phyloP scores from a whole-genome alignment of 768 basidiomycete species.

The Xerocomellus intermedius region DNA sequence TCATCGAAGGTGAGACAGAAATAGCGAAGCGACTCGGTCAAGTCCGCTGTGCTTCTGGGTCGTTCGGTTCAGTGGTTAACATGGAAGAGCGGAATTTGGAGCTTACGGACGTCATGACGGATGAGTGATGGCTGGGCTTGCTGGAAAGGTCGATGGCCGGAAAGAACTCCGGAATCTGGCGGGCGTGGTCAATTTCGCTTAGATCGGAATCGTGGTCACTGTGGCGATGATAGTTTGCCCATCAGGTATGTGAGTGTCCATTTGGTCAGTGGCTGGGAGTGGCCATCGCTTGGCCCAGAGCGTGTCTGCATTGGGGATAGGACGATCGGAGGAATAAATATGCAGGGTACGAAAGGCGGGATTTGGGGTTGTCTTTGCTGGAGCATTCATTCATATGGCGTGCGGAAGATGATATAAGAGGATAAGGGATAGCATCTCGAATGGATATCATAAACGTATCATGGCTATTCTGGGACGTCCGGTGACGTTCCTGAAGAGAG shows the following conservation, averaged over 20 bases:
- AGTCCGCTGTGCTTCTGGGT: neutral
- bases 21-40: neutral
- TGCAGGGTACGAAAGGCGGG: neutral
- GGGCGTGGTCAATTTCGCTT: slow-evolving; percentile 29
- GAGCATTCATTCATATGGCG: slow-evolving; percentile 1
- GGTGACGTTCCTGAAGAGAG: slow-evolving; percentile 19
- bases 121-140: neutral
- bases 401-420: slow-evolving; percentile 4
- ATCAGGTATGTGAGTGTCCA: slow-evolving; percentile 11
- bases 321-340: neutral
- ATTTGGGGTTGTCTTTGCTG: neutral
- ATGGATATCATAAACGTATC: slow-evolving; percentile 12
- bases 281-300: neutral
- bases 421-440: slow-evolving; percentile 7
- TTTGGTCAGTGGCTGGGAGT: neutral
- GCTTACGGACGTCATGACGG: neutral
- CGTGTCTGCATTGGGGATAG: neutral
- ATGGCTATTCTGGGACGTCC: slow-evolving; percentile 17
- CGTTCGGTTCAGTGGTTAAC: neutral
- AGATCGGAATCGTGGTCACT: slow-evolving; percentile 30
- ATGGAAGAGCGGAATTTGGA: neutral
- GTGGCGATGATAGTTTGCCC: slow-evolving; percentile 23
- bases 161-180: slow-evolving; percentile 9
- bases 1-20: slow-evolving; percentile 4
- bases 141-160: slow-evolving; percentile 3